A percentile compares a stretch with the other conserved stretches of the same genome.
Evolutionary conservation across 495 filamentous ascomycete species (phyloP).

Genomic region (Lepraria neglecta): DNA sequence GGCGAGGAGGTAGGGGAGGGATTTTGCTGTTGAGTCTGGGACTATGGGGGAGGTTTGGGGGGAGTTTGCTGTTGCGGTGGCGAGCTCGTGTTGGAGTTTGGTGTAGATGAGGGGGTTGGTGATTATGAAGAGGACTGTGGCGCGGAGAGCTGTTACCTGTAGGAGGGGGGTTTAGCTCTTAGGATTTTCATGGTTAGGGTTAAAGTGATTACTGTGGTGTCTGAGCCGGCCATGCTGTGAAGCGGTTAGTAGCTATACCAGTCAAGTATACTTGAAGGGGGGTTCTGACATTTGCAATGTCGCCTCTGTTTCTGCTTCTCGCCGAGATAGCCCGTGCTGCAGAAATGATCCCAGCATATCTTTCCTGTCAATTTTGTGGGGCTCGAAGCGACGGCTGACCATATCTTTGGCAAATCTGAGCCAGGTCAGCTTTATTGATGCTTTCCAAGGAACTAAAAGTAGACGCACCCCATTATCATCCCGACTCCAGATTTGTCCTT

Average conservation of each 20-base stretch:
- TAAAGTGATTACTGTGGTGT: conserved; percentile 48
- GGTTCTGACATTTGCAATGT: conserved; percentile 35
- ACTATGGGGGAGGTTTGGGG: conserved; percentile 40
- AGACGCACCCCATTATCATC: conserved; percentile 14
- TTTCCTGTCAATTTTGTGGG: conserved; percentile 26
- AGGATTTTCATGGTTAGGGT: neutral
- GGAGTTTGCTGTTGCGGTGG: conserved; percentile 34
- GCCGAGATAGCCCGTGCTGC: conserved; percentile 34
- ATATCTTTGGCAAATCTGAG: conserved; percentile 30
- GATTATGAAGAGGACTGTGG: conserved; percentile 49
- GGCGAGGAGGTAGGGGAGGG: conserved; percentile 51
- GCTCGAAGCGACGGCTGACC: conserved; percentile 34
- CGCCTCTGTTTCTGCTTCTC: conserved; percentile 40
- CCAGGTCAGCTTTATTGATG: conserved; percentile 15
- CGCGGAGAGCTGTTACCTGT: conserved; percentile 45
- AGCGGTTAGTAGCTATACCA: neutral
- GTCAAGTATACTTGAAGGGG: neutral
- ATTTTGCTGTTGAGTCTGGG: conserved; percentile 34
- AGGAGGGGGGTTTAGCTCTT: neutral
- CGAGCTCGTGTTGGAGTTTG: conserved; percentile 42
- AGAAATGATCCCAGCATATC: conserved; percentile 47
- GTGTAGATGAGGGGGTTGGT: conserved; percentile 39
- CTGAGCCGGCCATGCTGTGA: conserved; percentile 51
- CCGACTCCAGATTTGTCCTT: conserved; percentile 30
- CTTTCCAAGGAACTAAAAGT: conserved; percentile 3